Base-by-base conservation (phyloP, 2,329 filamentous ascomycete genomes). In the Penicillium sp. region DNA sequence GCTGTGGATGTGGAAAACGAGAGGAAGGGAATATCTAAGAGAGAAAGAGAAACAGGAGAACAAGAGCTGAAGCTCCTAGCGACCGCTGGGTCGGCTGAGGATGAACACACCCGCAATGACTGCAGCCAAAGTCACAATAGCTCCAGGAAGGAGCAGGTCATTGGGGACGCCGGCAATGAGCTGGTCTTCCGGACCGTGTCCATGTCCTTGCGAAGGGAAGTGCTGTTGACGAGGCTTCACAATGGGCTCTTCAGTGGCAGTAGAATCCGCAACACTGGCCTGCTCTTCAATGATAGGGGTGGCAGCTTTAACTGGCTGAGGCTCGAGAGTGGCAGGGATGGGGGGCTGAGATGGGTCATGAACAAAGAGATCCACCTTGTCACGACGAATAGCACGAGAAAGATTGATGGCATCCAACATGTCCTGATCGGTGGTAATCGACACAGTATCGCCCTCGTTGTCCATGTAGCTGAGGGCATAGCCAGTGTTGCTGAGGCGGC, bases 321-420 rank as follows among this genome's bases (percentile, higher is more conserved):
- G 85, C 39, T 88, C 82, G 11, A 87, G 75, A 0, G 85, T 83
- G 1, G 84, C 79, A 10, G 86, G 80, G n/a, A 92, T 83, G 0
- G 93, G 90, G n/a, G 93, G 87, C 77, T 95, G 89, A 61, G 92
- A 86, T 1, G 93, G 93, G 68, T 99, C 90, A 73, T 99, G 95
- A 13, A 98, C 93, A 68, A 96, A 98, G 16, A 99, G 83, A 69
- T 99, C 95, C 21, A 99, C 95, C 82, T 99, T 99, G 66, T 98
- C 95, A 46, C 86, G 87, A 65, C 82, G 86, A 46, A 85, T 83
- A 57, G 90, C 87, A 58, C 91, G 88, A 5, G 93, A 91, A 27
- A 98, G 84, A 21, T 88, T 82, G 64, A 99, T 91, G 1, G 95
- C 92, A 75, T 99, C 95, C 2, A 95, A 78, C 43, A 99, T 84